Evolutionary conservation across 2,329 filamentous ascomycete genomes (phyloP).

Genomic region (Penicillium sp.): DNA sequence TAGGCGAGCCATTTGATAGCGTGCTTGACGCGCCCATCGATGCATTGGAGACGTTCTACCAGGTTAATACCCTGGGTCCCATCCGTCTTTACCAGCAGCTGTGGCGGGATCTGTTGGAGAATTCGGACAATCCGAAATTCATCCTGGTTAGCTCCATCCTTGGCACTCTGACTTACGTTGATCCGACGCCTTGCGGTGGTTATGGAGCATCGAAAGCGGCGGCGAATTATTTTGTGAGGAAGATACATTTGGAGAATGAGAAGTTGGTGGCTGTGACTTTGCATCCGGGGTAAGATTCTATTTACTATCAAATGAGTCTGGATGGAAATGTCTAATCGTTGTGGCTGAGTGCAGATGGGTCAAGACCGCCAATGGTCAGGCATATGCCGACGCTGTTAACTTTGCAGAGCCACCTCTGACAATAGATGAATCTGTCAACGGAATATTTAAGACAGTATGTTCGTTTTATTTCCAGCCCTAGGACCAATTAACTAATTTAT

Average conservation of each 20-base stretch:
- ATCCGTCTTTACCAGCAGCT: constrained; percentile 12
- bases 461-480: no score
- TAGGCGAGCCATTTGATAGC: constrained; percentile 4
- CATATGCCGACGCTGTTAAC: constrained; percentile 11
- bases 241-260: constrained; percentile 11
- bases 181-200: constrained; percentile 6
- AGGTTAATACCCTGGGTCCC: constrained; percentile 8
- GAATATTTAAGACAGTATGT: constrained; percentile 4
- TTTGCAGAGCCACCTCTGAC: constrained; percentile 6
- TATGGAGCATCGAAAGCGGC: constrained; percentile 10
- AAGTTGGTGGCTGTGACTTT: constrained; percentile 4
- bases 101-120: constrained; percentile 2
- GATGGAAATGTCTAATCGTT: background rate
- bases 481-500: background rate
- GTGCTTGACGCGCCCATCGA: constrained; percentile 7
- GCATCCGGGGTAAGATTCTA: constrained; percentile 7
- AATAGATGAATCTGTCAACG: constrained; percentile 4
- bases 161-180: background rate
- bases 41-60: background rate
- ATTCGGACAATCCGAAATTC: constrained; percentile 6
- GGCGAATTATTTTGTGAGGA: constrained; percentile 10
- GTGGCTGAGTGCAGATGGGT: constrained; percentile 9
- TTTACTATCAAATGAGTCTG: background rate
- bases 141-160: constrained; percentile 2
- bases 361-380: constrained; percentile 12